Conservation (phyloP, 495 filamentous ascomycete genomes). For the Rusavskia elegans region DNA sequence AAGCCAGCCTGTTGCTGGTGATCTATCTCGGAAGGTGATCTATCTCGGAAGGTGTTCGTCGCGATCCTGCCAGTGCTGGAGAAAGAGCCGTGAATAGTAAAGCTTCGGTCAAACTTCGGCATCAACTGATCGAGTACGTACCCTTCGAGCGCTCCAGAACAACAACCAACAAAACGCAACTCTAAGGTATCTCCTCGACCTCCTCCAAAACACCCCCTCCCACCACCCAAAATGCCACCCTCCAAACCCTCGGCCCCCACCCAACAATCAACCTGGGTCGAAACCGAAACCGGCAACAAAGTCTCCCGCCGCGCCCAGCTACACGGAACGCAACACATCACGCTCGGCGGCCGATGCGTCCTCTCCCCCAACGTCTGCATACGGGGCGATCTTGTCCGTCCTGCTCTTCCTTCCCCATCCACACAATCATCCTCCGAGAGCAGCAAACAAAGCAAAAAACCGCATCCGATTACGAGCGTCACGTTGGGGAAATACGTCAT, state of each 20-base stretch:
- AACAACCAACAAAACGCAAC: too few relatives aligned
- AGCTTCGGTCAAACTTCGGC: too few relatives aligned
- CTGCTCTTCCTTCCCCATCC: conserved; percentile 22
- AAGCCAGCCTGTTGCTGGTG: too few relatives aligned
- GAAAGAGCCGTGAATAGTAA: too few relatives aligned
- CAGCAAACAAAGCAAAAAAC: conserved; percentile 1
- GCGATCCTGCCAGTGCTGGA: too few relatives aligned
- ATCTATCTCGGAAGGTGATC: too few relatives aligned
- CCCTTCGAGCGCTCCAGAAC: too few relatives aligned
- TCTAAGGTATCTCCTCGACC: too few relatives aligned
- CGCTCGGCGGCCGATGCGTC: conserved; percentile 88
- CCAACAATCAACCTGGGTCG: conserved; percentile 26
- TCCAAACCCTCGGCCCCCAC: conserved; percentile 27
- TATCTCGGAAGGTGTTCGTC: too few relatives aligned
- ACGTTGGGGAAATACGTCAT: conserved; percentile 81
- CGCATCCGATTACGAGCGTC: conserved; percentile 33
- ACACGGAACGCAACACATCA: conserved; percentile 91
- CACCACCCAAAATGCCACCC: conserved; percentile 21
- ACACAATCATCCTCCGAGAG: conserved; percentile 10
- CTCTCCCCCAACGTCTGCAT: conserved; percentile 86
- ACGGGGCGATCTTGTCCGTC: conserved; percentile 71
- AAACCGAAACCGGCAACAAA: conserved; percentile 85
- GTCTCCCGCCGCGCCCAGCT: conserved; percentile 81
- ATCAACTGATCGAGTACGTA: too few relatives aligned
- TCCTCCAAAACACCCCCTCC: too few relatives aligned